phyloP scores from a whole-genome alignment of 495 filamentous ascomycete species.

The Lentithecium fluviatile region DNA sequence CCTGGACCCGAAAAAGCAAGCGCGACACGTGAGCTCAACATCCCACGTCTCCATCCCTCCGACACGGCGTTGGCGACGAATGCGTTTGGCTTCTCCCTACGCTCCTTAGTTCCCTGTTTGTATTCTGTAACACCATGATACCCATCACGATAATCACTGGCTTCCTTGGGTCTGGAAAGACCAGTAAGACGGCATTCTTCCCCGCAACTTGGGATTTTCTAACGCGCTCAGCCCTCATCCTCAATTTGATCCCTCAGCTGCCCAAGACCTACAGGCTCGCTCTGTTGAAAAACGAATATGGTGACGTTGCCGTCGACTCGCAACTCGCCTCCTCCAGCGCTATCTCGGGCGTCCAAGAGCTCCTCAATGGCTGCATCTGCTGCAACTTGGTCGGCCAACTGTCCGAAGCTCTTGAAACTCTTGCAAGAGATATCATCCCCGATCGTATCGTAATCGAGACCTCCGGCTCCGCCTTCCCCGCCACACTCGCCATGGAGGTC shows the following conservation, averaged over 20 bases:
- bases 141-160: constrained; percentile 94
- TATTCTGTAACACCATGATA: constrained; percentile 48
- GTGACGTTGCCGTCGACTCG: constrained; percentile 88
- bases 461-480: constrained; percentile 64
- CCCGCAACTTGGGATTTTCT: neutral
- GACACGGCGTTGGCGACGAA: neutral
- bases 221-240: constrained; percentile 59
- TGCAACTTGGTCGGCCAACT: constrained; percentile 96
- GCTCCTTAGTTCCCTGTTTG: neutral
- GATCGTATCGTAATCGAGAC: constrained; percentile 95
- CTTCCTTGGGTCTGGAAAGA: constrained; percentile 75
- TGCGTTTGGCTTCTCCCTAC: neutral
- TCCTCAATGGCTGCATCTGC: constrained; percentile 96
- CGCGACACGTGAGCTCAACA: constrained; percentile 23
- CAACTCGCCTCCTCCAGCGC: constrained; percentile 77
- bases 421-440: constrained; percentile 59
- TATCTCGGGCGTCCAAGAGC: constrained; percentile 85
- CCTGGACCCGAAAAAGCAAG: constrained; percentile 18
- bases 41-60: neutral
- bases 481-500: constrained; percentile 54
- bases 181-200: constrained; percentile 16
- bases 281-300: constrained; percentile 98
- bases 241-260: constrained; percentile 86
- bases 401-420: constrained; percentile 70
- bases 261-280: constrained; percentile 75